phyloP scores from a whole-genome alignment of 192 early-diverging fungal species.

The Coemansia sp. region DNA sequence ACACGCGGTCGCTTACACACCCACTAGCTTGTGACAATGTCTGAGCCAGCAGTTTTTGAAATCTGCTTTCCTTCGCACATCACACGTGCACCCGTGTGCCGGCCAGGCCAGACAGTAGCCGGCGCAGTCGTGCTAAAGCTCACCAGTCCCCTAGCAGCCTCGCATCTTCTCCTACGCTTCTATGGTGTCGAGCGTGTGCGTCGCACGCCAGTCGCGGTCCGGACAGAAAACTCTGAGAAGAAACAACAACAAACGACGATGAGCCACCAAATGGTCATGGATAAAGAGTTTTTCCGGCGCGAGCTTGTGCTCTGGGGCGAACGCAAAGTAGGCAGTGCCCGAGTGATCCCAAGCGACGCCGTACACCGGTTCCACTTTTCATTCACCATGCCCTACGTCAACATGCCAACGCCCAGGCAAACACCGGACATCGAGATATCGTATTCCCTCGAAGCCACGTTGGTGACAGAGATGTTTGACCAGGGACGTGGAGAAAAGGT shows the following conservation, averaged over 20 bases:
- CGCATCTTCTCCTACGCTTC: conserved; percentile 41
- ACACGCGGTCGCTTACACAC: too few relatives aligned
- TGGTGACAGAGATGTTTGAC: conserved; percentile 34
- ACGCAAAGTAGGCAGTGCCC: conserved; percentile 18
- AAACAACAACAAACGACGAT: conserved; percentile 40
- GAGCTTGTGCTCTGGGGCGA: conserved; percentile 50
- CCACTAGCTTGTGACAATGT: conserved; percentile 14
- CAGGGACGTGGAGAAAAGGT: conserved; percentile 27
- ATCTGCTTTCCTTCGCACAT: conserved; percentile 53
- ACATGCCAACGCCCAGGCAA: conserved; percentile 50
- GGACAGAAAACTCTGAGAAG: conserved; percentile 20
- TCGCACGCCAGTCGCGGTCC: conserved; percentile 30
- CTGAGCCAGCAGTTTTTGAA: conserved; percentile 45
- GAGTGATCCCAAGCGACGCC: conserved; percentile 26
- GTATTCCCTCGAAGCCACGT: conserved; percentile 43
- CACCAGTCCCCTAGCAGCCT: conserved; percentile 35
- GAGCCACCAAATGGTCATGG: conserved; percentile 47
- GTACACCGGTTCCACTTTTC: conserved; percentile 51
- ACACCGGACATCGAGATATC: conserved; percentile 50
- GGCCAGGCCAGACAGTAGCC: conserved; percentile 46
- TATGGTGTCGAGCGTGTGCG: conserved; percentile 49
- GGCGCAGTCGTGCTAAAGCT: conserved; percentile 50
- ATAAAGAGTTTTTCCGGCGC: conserved; percentile 51
- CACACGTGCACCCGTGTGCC: conserved; percentile 39
- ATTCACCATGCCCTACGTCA: conserved; percentile 52